A percentile compares a stretch with the other conserved stretches of the same genome.
Conservation (phyloP, 2,329 filamentous ascomycete species). For the Exophiala phaeomuriformis region DNA sequence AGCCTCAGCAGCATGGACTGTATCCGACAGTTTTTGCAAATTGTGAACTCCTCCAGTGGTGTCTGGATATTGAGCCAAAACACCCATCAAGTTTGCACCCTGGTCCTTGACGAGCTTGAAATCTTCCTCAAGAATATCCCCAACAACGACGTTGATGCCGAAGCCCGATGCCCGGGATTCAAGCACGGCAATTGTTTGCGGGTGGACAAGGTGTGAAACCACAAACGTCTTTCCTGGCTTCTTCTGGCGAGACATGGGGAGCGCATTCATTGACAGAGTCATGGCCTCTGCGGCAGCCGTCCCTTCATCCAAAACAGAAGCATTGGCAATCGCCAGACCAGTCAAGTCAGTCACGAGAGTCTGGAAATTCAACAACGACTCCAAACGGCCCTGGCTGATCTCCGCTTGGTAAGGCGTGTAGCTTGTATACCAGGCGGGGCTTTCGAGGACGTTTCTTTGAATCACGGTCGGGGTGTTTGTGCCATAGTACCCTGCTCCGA, state of each 20-base stretch:
- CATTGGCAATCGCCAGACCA: constrained; percentile 78
- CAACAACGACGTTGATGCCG: constrained; percentile 67
- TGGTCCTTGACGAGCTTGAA: constrained; percentile 62
- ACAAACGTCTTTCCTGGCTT: constrained; percentile 71
- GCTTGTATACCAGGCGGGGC: constrained; percentile 94
- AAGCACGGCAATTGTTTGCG: constrained; percentile 78
- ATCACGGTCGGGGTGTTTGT: constrained; percentile 85
- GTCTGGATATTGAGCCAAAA: constrained; percentile 91
- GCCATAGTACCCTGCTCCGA: constrained; percentile 81
- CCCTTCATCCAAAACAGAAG: constrained; percentile 81
- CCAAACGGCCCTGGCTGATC: constrained; percentile 88
- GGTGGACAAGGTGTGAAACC: constrained; percentile 73
- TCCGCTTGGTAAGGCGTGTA: constrained; percentile 97
- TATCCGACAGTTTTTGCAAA: constrained; percentile 64
- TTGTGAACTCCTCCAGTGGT: constrained; percentile 73
- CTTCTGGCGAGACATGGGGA: constrained; percentile 65
- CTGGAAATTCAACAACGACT: constrained; percentile 92
- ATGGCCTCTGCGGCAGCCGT: constrained; percentile 93
- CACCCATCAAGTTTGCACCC: constrained; percentile 76
- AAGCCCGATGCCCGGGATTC: constrained; percentile 84
- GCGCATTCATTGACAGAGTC: constrained; percentile 77
- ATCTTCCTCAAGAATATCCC: constrained; percentile 62
- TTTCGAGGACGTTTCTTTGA: constrained; percentile 85
- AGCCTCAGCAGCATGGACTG: constrained; percentile 68
- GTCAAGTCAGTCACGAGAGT: constrained; percentile 86